Conservation (phyloP, 169 alveolate genomes). For the Sarcocystis neurona region DNA sequence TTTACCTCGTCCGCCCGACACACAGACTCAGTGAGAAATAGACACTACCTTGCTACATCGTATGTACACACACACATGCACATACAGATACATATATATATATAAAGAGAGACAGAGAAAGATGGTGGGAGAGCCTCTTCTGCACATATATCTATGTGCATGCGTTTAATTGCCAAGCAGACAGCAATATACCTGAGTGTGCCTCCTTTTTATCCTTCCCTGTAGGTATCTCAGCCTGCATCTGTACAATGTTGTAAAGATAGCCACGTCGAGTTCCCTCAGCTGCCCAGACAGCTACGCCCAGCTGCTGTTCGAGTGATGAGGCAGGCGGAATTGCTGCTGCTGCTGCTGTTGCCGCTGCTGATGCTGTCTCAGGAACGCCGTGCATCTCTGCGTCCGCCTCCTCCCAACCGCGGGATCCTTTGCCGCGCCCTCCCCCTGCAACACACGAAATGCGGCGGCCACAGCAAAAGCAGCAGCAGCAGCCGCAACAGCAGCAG, state of each 20-base stretch:
- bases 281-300: conserved; percentile 42
- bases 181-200: too few species aligned
- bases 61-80: too few species aligned
- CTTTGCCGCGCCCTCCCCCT: not conserved
- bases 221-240: not conserved
- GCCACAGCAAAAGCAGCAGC: not conserved
- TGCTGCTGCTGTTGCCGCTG: not conserved
- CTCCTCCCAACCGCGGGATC: not conserved
- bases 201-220: conserved; percentile 25
- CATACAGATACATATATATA: too few species aligned
- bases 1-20: too few species aligned
- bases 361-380: not conserved
- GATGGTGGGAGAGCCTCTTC: too few species aligned
- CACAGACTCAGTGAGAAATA: too few species aligned
- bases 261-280: conserved; percentile 21
- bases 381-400: not conserved
- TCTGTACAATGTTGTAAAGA: conserved; percentile 35
- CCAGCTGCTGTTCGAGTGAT: conserved; percentile 20
- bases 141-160: too few species aligned
- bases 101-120: too few species aligned
- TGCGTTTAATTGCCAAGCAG: too few species aligned
- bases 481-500: conserved; percentile 14
- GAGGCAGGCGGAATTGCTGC: not conserved
- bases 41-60: too few species aligned
- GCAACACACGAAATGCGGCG: not conserved